Conservation (phyloP, 257 asterid genomes). For the Solanum acaule region DNA sequence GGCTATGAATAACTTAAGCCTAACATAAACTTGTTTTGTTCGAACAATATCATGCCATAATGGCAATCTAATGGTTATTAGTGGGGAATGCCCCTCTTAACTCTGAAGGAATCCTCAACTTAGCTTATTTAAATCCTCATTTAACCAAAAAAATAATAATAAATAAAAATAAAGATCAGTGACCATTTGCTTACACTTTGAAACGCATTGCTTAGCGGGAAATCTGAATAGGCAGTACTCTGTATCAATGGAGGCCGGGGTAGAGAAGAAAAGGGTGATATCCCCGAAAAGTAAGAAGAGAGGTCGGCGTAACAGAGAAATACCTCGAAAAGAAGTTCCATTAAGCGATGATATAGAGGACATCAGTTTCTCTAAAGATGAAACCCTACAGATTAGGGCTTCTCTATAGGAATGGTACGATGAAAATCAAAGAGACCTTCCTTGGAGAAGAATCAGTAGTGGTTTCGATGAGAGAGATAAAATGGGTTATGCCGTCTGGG, state of each 20-base stretch:
- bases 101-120: too few relatives aligned
- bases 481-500: constrained; percentile 95
- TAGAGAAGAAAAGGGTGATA: not conserved
- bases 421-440: constrained; percentile 65
- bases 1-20: too few relatives aligned
- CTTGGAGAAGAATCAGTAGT: constrained; percentile 76
- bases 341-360: constrained; percentile 64
- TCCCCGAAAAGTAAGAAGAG: constrained; percentile 13
- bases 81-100: too few relatives aligned
- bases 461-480: constrained; percentile 27
- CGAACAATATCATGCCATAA: too few relatives aligned
- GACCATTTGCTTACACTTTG: constrained; percentile 10
- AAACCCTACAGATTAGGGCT: constrained; percentile 53
- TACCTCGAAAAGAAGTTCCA: constrained; percentile 2
- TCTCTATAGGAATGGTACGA: constrained; percentile 78
- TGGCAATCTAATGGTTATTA: too few relatives aligned
- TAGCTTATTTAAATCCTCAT: too few relatives aligned
- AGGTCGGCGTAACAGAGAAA: constrained; percentile 9
- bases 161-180: not conserved
- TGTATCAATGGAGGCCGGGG: constrained; percentile 11
- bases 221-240: constrained; percentile 11
- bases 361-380: constrained; percentile 38
- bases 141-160: too few relatives aligned
- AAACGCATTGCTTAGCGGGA: constrained; percentile 40
- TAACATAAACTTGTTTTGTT: too few relatives aligned